Evolutionary conservation across 164 flowering plant genomes (phyloP), one percentile per base, ranked within the genome.

Genomic region (Houttuynia cordata): DNA sequence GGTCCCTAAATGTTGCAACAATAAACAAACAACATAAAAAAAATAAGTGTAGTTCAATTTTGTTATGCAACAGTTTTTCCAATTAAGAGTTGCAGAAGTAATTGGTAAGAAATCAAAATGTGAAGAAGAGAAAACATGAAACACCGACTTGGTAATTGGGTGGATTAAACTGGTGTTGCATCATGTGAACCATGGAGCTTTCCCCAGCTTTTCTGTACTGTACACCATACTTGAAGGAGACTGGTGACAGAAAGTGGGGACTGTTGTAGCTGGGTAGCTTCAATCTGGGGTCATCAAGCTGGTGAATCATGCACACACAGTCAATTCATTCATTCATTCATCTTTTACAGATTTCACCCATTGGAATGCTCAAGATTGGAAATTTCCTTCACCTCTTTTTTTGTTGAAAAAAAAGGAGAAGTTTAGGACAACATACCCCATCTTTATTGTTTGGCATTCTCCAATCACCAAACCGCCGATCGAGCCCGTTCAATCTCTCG

Each of bases 141-240:
- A n/a, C 25, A 71, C 81, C 37, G 66, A 81, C 84, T 61, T 83
- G 86, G 69, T 77, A 69, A 54, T 55, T 64, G 20, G 79, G 60
- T 20, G 79, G 57, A 64, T 39, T 62, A 60, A 67, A 64, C 0
- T 75, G 81, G 25, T 76, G 76, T 25, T 77, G 75, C 51, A 76
- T 65, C 61, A 67, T 54, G 22, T 77, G 78, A 56, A 66, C 58
- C 72, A 68, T 64, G 13, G 67, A 74, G 53, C 66, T 23, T n/a
- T 81, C 87, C 13, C 75, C 76, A 7, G 51, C 51, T 66, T 74
- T 74, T 34, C 62, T 69, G 17, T 73, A 68, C n/a, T 73, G 81
- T 34, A 67, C 49, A 74, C 42, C 62, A 70, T 69, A 75, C 68
- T 4, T 70, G 78, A 66, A 67, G 56, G 82, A 50, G 30, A 61